Percentiles rank a stretch among this genome's conserved stretches.
phyloP scores from a whole-genome alignment of 2,329 filamentous ascomycete genomes.

The Neofusicoccum cordaticola region DNA sequence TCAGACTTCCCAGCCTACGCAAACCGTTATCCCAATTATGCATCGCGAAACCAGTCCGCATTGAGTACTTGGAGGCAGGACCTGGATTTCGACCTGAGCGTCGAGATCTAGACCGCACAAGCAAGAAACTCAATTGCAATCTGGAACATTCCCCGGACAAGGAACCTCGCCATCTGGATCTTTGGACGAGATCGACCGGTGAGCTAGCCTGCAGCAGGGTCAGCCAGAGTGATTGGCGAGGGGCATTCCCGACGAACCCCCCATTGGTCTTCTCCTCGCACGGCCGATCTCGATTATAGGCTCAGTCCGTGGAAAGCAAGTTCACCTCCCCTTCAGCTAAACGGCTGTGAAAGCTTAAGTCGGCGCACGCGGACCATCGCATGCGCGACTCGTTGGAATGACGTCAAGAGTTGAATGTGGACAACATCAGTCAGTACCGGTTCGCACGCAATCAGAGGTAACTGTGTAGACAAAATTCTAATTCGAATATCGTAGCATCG shows the following conservation, averaged over 20 bases:
- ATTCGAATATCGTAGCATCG: background rate
- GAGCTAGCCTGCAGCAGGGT: background rate
- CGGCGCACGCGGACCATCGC: background rate
- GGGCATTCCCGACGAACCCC: background rate
- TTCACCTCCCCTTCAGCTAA: background rate
- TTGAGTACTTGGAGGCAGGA: no score
- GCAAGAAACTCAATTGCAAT: background rate
- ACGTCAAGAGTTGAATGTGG: background rate
- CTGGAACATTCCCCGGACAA: background rate
- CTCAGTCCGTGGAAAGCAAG: background rate
- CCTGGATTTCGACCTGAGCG: no score
- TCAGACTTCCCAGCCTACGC: no score
- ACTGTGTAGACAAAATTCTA: background rate
- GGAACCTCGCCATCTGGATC: background rate
- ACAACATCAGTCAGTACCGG: background rate
- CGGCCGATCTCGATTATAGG: conserved; percentile 3
- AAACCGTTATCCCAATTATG: no score
- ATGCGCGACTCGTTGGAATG: background rate
- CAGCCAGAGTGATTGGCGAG: background rate
- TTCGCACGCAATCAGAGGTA: background rate
- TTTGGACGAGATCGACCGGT: background rate
- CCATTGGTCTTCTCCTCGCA: background rate
- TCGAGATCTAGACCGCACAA: background rate
- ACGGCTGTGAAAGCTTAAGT: background rate
- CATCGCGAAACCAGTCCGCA: no score